Base-by-base conservation (phyloP, 2,329 filamentous ascomycete genomes). In the Aspergillus neotritici region DNA sequence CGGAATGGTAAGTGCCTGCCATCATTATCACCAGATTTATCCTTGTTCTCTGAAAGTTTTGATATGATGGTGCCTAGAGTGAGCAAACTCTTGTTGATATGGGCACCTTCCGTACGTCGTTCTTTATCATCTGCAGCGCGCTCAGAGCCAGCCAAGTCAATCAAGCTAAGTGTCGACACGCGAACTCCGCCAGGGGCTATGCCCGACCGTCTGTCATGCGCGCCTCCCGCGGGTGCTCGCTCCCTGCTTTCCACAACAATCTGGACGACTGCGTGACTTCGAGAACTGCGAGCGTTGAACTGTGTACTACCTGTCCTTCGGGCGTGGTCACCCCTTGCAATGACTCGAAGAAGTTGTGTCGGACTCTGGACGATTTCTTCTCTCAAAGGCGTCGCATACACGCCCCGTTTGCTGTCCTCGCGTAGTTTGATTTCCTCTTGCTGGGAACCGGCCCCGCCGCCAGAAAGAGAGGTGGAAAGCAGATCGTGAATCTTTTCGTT, bases 341-440 rank as follows among this genome's bases (percentile, higher is more conserved):
- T 98, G 17, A 98, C 93, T 54, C 93, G 82, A 34, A 98, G 73
- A 21, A 98, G 77, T 64, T 98, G 93, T 0, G 93, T 97, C 2
- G 93, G 93, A 55, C 90, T 96, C 67, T 98, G 93, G 25, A 98
- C 93, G 56, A 98, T 98, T 64, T 98, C 93, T 67, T 98, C 93
- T 66, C 96, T 97, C 48, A 98, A 69, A 1, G 93, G 93, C 13
- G 86, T 94, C 15, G 93, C 93, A 71, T 97, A 98, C 12, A 98
- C 91, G 28, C 93, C 93, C 49, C 93, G 79, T 70, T 96, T 97
- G 71, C 85, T 89, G 65, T 98, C 93, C 68, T 98, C 93, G 14
- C 93, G 84, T 43, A 98, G 72, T 67, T 98, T 97, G 68, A 98
- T 98, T 62, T 98, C 93, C 55, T 98, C 93, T 51, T 90, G 86